Percentiles rank a stretch among this genome's conserved stretches.
phyloP scores from a whole-genome alignment of 768 basidiomycete species.

The Nidularia pulvinata region DNA sequence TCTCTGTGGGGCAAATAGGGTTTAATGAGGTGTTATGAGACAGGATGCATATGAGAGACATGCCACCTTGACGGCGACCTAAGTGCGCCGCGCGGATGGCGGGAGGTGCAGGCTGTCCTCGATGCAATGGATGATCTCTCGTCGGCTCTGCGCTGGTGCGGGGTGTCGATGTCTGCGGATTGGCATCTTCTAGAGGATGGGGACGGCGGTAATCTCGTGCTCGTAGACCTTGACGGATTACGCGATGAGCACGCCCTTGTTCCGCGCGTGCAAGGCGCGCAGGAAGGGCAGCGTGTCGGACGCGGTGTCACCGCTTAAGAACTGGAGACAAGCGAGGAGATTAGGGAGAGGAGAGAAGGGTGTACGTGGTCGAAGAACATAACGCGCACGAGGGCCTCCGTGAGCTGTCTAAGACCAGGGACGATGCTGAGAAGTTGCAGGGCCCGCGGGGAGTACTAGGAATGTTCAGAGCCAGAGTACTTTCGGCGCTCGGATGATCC shows the following conservation, averaged over 20 bases:
- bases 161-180: constrained; percentile 41
- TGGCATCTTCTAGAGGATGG: constrained; percentile 46
- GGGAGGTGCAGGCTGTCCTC: constrained; percentile 48
- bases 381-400: too few relatives aligned
- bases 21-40: background rate
- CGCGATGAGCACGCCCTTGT: constrained; percentile 76
- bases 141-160: constrained; percentile 64
- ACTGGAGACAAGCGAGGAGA: constrained; percentile 39
- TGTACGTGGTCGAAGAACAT: too few relatives aligned
- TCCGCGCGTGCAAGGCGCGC: constrained; percentile 54
- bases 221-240: constrained; percentile 83
- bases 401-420: too few relatives aligned
- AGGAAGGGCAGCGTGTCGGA: constrained; percentile 72
- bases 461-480: too few relatives aligned
- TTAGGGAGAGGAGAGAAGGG: too few relatives aligned
- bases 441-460: too few relatives aligned
- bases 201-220: constrained; percentile 24
- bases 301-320: constrained; percentile 88
- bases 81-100: constrained; percentile 49
- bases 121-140: constrained; percentile 84
- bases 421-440: too few relatives aligned
- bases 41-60: constrained; percentile 15
- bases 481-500: too few relatives aligned
- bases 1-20: constrained; percentile 35
- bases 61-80: constrained; percentile 87